Conservation (phyloP, 2,329 filamentous ascomycete genomes). For the Cadophora sp. region DNA sequence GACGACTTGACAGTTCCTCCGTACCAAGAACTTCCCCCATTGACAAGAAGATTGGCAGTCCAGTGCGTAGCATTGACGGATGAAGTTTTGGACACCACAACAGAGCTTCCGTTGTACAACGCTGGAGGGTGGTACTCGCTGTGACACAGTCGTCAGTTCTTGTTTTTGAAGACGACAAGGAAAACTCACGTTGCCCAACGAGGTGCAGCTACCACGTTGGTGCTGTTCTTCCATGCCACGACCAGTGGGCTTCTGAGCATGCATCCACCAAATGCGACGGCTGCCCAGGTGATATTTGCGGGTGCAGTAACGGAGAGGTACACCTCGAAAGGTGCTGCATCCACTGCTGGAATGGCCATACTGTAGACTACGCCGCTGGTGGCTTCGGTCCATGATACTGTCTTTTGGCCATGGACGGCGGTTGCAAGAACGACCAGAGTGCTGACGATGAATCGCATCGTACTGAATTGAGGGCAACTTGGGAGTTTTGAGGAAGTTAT, state of each 20-base stretch:
- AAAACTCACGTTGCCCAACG: conserved; percentile 26
- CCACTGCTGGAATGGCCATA: conserved; percentile 21
- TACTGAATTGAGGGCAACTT: neutral
- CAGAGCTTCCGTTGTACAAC: conserved; percentile 18
- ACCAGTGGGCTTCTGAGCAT: conserved; percentile 27
- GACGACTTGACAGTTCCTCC: conserved; percentile 21
- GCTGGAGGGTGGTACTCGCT: conserved; percentile 24
- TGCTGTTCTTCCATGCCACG: conserved; percentile 23
- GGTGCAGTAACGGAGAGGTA: conserved; percentile 22
- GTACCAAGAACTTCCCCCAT: conserved; percentile 22
- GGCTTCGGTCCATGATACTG: conserved; percentile 16
- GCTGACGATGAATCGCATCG: conserved; percentile 16
- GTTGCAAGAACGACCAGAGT: conserved; percentile 21
- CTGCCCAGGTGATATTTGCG: conserved; percentile 21
- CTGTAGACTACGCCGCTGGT: conserved; percentile 21
- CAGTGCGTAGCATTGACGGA: conserved; percentile 27
- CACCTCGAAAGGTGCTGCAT: conserved; percentile 24
- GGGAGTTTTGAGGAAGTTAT: neutral
- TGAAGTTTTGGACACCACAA: conserved; percentile 17
- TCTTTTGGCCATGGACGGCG: conserved; percentile 6
- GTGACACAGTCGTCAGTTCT: neutral
- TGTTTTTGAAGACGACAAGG: neutral
- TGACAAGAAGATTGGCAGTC: conserved; percentile 23
- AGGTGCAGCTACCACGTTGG: conserved; percentile 21
- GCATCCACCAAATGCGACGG: conserved; percentile 26